Base-by-base conservation (phyloP, 805 yeast species). In the Starmerella sirachaensis region DNA sequence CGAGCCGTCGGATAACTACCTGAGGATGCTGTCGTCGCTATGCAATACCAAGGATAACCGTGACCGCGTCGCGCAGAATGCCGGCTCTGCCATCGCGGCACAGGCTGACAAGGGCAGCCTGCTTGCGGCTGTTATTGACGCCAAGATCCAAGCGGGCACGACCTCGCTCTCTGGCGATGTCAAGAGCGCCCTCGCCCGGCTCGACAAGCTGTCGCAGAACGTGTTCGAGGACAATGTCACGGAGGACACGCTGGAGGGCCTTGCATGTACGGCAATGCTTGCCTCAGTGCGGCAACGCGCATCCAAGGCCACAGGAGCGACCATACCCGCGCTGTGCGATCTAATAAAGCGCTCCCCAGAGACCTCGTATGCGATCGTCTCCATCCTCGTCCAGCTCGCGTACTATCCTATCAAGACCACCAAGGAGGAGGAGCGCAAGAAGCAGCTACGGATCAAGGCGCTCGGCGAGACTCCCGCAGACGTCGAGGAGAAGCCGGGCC, bases 201-300 rank as follows among this genome's bases (percentile, higher is more conserved):
- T 58, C 16, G 53, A 50, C 25, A 45, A 38, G 21, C 45, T 60
- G 19, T 56, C 64, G 10, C 35, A 39, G 10, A 31, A 47, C 9
- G 47, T 59, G n/a, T 43, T 44, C 20, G 48, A 44, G 38, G 4
- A 16, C 10, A 10, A 25, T 8, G n/a, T 38, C 23, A 22, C 24
- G 18, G 43, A 34, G 13, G 40, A 40, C n/a, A 54, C 60, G 2
- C 33, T 58, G 12, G 66, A 62, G 41, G 64, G 63, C 1, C 53
- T 62, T 14, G 61, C 63, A 3, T 54, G 58, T 37, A 53, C 65
- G 4, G 50, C 62, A 8, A 18, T 52, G 19, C 45, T 57, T 17
- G 40, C 53, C 6, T 30, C 50, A 5, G 64, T 60, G 25, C 56
- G 56, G 32, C 26, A 39, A 20, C 48, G 58, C 8, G 30, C 42